Percentiles rank a stretch among this genome's conserved stretches.
phyloP scores from a whole-genome alignment of 495 filamentous ascomycete species.

The Penicillium steckii region DNA sequence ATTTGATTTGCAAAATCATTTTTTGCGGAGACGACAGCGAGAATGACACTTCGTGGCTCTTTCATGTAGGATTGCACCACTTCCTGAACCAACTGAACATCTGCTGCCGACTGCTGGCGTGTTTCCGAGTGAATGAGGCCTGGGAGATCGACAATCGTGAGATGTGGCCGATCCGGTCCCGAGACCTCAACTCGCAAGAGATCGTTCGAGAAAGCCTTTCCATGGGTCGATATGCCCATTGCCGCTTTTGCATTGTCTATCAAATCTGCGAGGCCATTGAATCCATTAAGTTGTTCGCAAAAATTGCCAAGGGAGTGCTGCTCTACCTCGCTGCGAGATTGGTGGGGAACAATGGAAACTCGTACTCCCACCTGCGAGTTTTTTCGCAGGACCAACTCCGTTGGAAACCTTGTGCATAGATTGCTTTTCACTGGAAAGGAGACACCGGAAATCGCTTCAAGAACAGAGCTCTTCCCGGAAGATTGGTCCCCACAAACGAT shows the following conservation, averaged over 20 bases:
- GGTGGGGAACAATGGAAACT: slow-evolving; percentile 39
- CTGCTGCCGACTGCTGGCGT: slow-evolving; percentile 43
- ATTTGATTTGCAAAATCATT: slow-evolving; percentile 50
- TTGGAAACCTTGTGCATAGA: slow-evolving; percentile 37
- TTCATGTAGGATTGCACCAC: slow-evolving; percentile 52
- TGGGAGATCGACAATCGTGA: slow-evolving; percentile 58
- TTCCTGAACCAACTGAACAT: slow-evolving; percentile 44
- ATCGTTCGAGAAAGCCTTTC: slow-evolving; percentile 45
- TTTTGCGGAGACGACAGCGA: slow-evolving; percentile 53
- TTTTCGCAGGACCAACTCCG: slow-evolving; percentile 31
- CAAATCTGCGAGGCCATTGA: slow-evolving; percentile 34
- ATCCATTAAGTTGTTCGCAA: slow-evolving; percentile 31
- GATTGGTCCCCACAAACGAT: slow-evolving; percentile 63
- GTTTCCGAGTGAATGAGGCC: slow-evolving; percentile 50
- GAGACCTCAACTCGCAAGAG: slow-evolving; percentile 52
- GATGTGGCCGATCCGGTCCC: slow-evolving; percentile 50
- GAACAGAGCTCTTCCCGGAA: slow-evolving; percentile 46
- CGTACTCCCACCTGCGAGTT: slow-evolving; percentile 14
- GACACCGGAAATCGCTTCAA: slow-evolving; percentile 42
- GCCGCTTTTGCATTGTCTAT: slow-evolving; percentile 48
- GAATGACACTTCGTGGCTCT: slow-evolving; percentile 49
- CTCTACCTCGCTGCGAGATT: slow-evolving; percentile 21
- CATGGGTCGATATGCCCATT: slow-evolving; percentile 49
- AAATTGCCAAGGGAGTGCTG: slow-evolving; percentile 28
- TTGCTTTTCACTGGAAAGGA: slow-evolving; percentile 38